A percentile compares a stretch with the other conserved stretches of the same genome.
Conservation (phyloP, 1,284 basidiomycete species). For the Heliocybe sulcata region DNA sequence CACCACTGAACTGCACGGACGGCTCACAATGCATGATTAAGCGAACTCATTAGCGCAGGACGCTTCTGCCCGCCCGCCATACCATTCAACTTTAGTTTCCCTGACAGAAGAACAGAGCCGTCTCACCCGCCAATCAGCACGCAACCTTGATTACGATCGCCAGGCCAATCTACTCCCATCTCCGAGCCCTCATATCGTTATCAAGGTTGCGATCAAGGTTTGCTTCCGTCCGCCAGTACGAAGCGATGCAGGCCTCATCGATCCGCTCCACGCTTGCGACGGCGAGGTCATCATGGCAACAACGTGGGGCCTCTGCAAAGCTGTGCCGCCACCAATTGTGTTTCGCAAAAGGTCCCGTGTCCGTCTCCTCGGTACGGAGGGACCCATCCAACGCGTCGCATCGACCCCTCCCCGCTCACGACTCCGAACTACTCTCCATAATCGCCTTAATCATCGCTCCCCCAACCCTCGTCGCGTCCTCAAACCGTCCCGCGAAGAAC, state of each 20-base stretch:
- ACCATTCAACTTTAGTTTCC: too few species aligned
- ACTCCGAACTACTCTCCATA: conserved; percentile 42
- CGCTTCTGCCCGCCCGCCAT: too few species aligned
- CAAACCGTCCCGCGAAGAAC: conserved; percentile 88
- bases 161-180: neutral
- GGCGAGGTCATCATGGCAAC: neutral
- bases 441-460: conserved; percentile 91
- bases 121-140: too few species aligned
- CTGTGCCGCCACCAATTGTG: neutral
- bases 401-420: neutral
- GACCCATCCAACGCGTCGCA: too few species aligned
- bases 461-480: conserved; percentile 78
- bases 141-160: too few species aligned
- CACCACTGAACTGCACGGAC: too few species aligned
- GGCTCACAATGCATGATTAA: too few species aligned
- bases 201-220: neutral
- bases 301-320: neutral
- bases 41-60: too few species aligned
- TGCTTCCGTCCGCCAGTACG: neutral
- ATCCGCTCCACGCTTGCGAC: too few species aligned
- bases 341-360: too few species aligned
- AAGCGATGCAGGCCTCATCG: neutral
- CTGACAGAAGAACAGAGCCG: too few species aligned
- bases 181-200: neutral
- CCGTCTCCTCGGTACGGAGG: too few species aligned